Base-by-base conservation (phyloP, 306 rosid species). In the Urtica urens region DNA sequence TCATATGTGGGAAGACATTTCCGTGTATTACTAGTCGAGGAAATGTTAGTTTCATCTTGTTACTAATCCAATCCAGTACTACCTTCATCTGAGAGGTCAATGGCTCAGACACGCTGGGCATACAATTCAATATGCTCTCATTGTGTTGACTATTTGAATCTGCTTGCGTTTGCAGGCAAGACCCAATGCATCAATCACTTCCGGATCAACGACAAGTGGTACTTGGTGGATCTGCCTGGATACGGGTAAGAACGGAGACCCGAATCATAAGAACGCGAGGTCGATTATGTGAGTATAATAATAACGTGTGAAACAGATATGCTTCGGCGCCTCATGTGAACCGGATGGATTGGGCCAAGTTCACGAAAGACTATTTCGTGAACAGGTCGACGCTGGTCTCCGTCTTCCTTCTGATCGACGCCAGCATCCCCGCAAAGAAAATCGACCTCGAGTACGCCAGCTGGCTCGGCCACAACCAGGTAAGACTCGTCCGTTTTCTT, bases 401-500 rank as follows among this genome's bases (percentile, higher is more conserved):
- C 0, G 94, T 92, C 28, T 92, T 92, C 69, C 96, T 92, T 60
- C 93, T 92, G n/a, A 72, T 92, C 24, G 99, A 92, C 68, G 99
- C 83, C 34, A 92, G 99, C 81, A 86, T 92, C 52, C 96, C 99
- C 37, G 96, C 93, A 43, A 92, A 78, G 66, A 66, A 54, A 42
- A 79, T 75, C 41, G 99, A 86, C 74, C 93, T 92, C 4, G 94
- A 92, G 44, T 92, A 86, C 72, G 96, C 99, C 30, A 68, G 88
- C 58, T 92, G 96, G 99, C 78, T 92, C 72, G 99, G 93, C 28
- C 75, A 77, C 75, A 92, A 92, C 73, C 80, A 92, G 96, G 99
- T 38, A 23, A 55, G 21, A 31, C 37, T 31, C 37, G 37, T 7
- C 13, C 13, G 7, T 31, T 31, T 31, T 31, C 13, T 31, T 31